phyloP scores from a whole-genome alignment of 345 rosid genomes.

The Arabis alpina region DNA sequence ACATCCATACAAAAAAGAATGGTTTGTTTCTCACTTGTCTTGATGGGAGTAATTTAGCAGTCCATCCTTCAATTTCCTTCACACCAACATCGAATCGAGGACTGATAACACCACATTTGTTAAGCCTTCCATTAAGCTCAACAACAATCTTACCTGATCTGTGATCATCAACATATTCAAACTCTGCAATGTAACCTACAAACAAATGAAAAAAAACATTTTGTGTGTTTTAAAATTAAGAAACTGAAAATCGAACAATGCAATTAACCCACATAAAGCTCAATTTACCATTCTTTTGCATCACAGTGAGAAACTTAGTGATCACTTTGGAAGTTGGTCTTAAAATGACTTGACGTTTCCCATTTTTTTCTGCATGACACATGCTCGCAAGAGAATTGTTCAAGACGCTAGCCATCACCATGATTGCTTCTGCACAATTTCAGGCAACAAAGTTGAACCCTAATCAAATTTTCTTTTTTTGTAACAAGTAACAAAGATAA shows the following conservation, averaged over 20 bases:
- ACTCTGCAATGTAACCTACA: slow-evolving; percentile 9
- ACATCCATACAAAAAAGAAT: too few species aligned
- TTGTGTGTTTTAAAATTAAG: slow-evolving; percentile 3
- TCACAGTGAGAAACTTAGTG: slow-evolving; percentile 49
- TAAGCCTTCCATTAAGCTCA: slow-evolving; percentile 47
- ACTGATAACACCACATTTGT: slow-evolving; percentile 50
- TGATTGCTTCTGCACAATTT: slow-evolving; percentile 21
- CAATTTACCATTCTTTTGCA: slow-evolving; percentile 48
- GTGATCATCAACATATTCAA: slow-evolving; percentile 18
- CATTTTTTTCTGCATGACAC: slow-evolving; percentile 47
- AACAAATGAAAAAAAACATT: not conserved
- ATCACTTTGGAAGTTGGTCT: slow-evolving; percentile 51
- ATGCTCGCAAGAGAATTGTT: slow-evolving; percentile 46
- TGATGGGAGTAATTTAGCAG: slow-evolving; percentile 51
- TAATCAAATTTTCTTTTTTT: too few species aligned
- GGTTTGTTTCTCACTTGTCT: slow-evolving; percentile 39
- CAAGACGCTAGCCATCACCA: slow-evolving; percentile 46
- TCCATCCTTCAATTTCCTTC: slow-evolving; percentile 50
- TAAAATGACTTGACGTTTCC: slow-evolving; percentile 50
- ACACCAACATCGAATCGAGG: slow-evolving; percentile 49
- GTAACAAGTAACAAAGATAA: too few species aligned
- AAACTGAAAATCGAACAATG: too few species aligned
- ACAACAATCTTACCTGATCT: slow-evolving; percentile 7
- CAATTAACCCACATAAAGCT: too few species aligned
- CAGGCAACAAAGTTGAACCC: too few species aligned